Conservation (phyloP, 106 monocot species). For the Dioscorea zingiberensis region DNA sequence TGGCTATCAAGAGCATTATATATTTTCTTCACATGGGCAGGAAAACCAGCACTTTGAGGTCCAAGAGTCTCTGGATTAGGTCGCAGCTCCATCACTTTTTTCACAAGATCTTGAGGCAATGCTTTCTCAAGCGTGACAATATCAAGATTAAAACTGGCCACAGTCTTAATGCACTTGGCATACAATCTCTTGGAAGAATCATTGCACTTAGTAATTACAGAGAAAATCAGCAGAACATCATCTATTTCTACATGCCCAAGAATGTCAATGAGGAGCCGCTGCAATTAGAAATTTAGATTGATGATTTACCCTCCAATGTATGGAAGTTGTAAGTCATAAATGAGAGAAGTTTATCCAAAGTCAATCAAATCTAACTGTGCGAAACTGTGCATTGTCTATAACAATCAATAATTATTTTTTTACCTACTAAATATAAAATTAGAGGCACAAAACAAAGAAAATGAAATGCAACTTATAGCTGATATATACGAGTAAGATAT, state of each 20-base stretch:
- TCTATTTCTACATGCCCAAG: slow-evolving; percentile 56
- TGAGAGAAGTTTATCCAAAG: not conserved
- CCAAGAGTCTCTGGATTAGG: slow-evolving; percentile 1
- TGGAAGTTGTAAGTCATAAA: too few species aligned
- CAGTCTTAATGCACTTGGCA: slow-evolving; percentile 45
- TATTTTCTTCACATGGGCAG: slow-evolving; percentile 53
- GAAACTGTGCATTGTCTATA: not conserved
- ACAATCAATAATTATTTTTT: too few species aligned
- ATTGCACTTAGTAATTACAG: slow-evolving; percentile 45
- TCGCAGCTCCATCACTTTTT: slow-evolving; percentile 34
- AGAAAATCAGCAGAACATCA: slow-evolving; percentile 47
- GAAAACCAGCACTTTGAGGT: slow-evolving; percentile 10
- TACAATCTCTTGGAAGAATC: slow-evolving; percentile 34
- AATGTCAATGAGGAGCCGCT: slow-evolving; percentile 75
- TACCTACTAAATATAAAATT: too few species aligned
- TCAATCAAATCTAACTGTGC: too few species aligned
- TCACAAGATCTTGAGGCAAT: slow-evolving; percentile 42
- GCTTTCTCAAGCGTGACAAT: slow-evolving; percentile 54
- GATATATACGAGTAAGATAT: too few species aligned
- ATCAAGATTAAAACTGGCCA: slow-evolving; percentile 48
- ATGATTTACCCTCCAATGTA: too few species aligned
- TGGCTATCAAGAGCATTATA: slow-evolving; percentile 70
- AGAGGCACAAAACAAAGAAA: too few species aligned
- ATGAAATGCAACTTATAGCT: not conserved
- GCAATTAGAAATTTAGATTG: slow-evolving; percentile 9